Conservation (phyloP, 306 rosid genomes). For the Fagus crenata region DNA sequence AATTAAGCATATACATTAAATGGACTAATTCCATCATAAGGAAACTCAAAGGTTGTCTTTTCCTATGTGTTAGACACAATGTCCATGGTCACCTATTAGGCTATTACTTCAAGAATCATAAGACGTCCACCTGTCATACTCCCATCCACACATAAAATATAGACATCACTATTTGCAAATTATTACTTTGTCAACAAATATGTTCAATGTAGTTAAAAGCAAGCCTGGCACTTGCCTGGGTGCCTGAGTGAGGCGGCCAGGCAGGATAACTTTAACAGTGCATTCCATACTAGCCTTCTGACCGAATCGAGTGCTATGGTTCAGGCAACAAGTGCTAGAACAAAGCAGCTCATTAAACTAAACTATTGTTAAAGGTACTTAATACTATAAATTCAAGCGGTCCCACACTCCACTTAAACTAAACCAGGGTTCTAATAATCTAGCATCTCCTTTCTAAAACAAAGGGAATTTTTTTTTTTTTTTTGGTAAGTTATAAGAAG, state of each 20-base stretch:
- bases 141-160: neutral
- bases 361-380: neutral
- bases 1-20: neutral
- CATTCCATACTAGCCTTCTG: neutral
- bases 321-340: neutral
- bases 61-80: conserved; percentile 1
- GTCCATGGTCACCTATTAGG: neutral
- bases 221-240: neutral
- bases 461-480: neutral
- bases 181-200: neutral
- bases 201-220: neutral
- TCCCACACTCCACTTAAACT: neutral
- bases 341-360: neutral
- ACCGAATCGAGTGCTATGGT: neutral
- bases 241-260: neutral
- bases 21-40: neutral
- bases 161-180: neutral
- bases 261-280: neutral
- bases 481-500: neutral
- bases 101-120: neutral
- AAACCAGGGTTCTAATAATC: neutral
- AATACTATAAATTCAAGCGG: neutral
- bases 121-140: neutral
- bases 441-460: neutral
- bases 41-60: neutral